Conservation (phyloP, 2,329 filamentous ascomycete species). For the Fusarium tjaetaba region DNA sequence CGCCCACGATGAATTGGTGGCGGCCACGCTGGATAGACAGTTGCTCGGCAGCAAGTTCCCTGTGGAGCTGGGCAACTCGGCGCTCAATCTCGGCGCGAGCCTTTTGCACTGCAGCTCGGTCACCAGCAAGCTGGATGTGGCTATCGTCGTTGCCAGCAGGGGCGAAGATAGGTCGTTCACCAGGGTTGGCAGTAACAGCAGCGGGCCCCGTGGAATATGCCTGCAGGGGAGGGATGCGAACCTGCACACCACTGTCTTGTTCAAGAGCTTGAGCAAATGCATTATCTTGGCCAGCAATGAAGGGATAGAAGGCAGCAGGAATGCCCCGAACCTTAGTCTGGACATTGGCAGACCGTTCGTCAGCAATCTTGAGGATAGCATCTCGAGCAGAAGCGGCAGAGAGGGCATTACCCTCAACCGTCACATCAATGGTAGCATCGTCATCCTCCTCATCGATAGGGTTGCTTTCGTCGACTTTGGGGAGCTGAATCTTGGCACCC, state of each 20-base stretch:
- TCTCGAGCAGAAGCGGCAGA: conserved; percentile 85
- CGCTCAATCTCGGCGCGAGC: conserved; percentile 84
- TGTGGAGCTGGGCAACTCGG: conserved; percentile 78
- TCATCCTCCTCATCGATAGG: conserved; percentile 75
- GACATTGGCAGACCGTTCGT: conserved; percentile 83
- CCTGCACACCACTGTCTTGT: conserved; percentile 79
- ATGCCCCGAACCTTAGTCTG: conserved; percentile 85
- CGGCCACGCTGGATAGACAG: conserved; percentile 84
- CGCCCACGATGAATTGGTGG: conserved; percentile 94
- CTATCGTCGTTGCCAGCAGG: conserved; percentile 74
- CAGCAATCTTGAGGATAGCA: conserved; percentile 87
- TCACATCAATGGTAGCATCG: conserved; percentile 84
- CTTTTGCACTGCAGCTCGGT: conserved; percentile 82
- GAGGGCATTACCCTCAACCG: conserved; percentile 90
- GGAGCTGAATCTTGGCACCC: conserved; percentile 89
- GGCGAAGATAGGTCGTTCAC: conserved; percentile 74
- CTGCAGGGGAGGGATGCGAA: conserved; percentile 85
- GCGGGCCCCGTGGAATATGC: conserved; percentile 77
- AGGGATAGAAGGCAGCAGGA: conserved; percentile 93
- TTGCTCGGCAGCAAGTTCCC: conserved; percentile 80
- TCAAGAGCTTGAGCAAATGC: conserved; percentile 74
- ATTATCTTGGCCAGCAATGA: conserved; percentile 85
- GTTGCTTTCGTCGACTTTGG: conserved; percentile 76
- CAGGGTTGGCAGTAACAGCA: conserved; percentile 68
- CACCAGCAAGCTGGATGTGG: conserved; percentile 86